phyloP scores from a whole-genome alignment of 1,139 yeast genomes.

The Candida frijolesensis region DNA sequence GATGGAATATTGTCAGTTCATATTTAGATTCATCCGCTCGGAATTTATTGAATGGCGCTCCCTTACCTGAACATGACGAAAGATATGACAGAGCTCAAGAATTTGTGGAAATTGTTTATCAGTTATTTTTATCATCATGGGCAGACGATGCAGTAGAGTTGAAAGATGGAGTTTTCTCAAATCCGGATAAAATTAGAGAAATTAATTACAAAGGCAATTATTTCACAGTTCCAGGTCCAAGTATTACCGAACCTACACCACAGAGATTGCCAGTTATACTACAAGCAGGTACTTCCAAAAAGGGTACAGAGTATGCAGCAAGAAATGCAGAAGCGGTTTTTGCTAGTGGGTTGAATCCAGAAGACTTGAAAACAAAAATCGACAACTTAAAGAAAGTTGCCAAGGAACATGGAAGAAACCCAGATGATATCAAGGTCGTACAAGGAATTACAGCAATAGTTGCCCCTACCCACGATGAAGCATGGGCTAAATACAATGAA shows the following conservation, averaged over 20 bases:
- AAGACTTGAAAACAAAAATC: constrained; percentile 26
- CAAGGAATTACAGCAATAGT: constrained; percentile 31
- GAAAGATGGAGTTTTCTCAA: constrained; percentile 30
- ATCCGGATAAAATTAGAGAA: constrained; percentile 20
- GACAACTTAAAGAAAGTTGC: constrained; percentile 28
- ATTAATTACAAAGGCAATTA: constrained; percentile 36
- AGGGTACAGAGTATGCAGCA: constrained; percentile 46
- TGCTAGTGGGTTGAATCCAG: constrained; percentile 30
- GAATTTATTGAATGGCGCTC: constrained; percentile 35
- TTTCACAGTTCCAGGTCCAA: constrained; percentile 48
- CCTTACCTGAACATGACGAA: constrained; percentile 38
- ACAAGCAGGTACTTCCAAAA: constrained; percentile 49
- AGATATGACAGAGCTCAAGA: constrained; percentile 46
- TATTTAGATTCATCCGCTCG: constrained; percentile 43
- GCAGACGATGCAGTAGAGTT: constrained; percentile 44
- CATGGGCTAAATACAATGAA: constrained; percentile 29
- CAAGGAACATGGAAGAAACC: constrained; percentile 30
- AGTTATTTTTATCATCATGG: constrained; percentile 44
- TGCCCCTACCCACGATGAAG: constrained; percentile 37
- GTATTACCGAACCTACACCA: constrained; percentile 43
- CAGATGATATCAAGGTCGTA: constrained; percentile 31
- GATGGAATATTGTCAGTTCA: constrained; percentile 48
- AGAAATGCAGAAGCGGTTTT: constrained; percentile 46
- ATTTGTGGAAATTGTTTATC: constrained; percentile 41
- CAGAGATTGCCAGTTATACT: constrained; percentile 45